Evolutionary conservation across 805 yeast genomes (phyloP).

Genomic region (Metschnikowia peoriensis): DNA sequence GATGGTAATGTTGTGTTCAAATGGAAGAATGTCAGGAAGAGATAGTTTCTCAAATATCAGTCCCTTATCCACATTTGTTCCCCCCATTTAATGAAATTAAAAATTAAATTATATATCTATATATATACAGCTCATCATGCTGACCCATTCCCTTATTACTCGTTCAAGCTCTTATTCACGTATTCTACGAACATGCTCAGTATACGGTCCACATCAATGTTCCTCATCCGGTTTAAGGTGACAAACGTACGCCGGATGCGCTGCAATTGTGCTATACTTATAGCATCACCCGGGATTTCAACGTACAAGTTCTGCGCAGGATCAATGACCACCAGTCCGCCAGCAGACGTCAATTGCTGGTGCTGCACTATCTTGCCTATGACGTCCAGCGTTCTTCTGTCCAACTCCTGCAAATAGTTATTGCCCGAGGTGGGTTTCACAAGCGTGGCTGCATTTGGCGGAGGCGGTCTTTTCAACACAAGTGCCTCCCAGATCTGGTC

Average conservation of each 20-base stretch:
- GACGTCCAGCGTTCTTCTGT: conserved; percentile 64
- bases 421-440: conserved; percentile 76
- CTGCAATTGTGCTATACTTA: conserved; percentile 76
- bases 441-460: conserved; percentile 83
- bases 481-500: conserved; percentile 67
- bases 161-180: conserved; percentile 57
- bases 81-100: neutral
- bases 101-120: no score
- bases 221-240: conserved; percentile 75
- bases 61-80: no score
- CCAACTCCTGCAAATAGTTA: conserved; percentile 76
- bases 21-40: conserved; percentile 81
- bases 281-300: conserved; percentile 59
- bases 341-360: conserved; percentile 51
- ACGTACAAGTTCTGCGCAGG: conserved; percentile 46
- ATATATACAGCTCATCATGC: neutral
- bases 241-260: conserved; percentile 81
- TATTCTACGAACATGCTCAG: conserved; percentile 75
- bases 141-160: conserved; percentile 2
- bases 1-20: conserved; percentile 72
- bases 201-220: conserved; percentile 67
- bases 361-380: conserved; percentile 60
- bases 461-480: conserved; percentile 58
- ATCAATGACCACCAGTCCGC: conserved; percentile 50
- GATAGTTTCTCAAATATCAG: conserved; percentile 19